phyloP scores from a whole-genome alignment of 2,329 filamentous ascomycete species.

The Thelonectria discophora region DNA sequence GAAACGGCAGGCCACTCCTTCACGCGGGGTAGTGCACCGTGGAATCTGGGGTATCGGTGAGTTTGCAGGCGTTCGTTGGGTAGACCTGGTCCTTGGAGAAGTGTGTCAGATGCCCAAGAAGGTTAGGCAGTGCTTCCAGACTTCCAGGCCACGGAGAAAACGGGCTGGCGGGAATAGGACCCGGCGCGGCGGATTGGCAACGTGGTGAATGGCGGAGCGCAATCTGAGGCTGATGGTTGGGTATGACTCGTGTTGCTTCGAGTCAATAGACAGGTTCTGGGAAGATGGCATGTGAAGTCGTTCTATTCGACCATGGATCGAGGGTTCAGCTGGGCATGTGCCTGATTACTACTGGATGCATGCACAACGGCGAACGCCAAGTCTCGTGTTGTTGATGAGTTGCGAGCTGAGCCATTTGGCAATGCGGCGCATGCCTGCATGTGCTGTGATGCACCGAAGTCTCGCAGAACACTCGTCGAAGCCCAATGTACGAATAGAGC shows the following conservation, averaged over 20 bases:
- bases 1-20: slow-evolving; percentile 14
- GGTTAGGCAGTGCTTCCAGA: not conserved
- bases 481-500: too few relatives aligned
- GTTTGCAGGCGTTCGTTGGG: not conserved
- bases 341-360: not conserved
- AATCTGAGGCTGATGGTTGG: not conserved
- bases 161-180: not conserved
- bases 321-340: not conserved
- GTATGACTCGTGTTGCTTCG: not conserved
- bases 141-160: not conserved
- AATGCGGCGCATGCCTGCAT: too few relatives aligned
- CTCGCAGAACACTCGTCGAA: not conserved
- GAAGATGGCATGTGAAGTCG: not conserved
- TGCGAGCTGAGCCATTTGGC: too few relatives aligned
- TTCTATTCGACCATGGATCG: not conserved
- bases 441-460: not conserved
- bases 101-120: not conserved
- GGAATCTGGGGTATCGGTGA: slow-evolving; percentile 12
- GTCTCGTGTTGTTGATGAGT: not conserved
- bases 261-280: not conserved
- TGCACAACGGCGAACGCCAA: not conserved
- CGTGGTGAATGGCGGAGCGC: not conserved
- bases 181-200: not conserved
- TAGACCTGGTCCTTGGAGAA: not conserved
- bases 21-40: not conserved